A percentile compares a stretch with the other conserved stretches of the same genome.
These are phyloP conservation scores for Phytophthora sp. DNA, from an alignment of 352 stramenopile species.

Conservation along the genomic window DNA sequence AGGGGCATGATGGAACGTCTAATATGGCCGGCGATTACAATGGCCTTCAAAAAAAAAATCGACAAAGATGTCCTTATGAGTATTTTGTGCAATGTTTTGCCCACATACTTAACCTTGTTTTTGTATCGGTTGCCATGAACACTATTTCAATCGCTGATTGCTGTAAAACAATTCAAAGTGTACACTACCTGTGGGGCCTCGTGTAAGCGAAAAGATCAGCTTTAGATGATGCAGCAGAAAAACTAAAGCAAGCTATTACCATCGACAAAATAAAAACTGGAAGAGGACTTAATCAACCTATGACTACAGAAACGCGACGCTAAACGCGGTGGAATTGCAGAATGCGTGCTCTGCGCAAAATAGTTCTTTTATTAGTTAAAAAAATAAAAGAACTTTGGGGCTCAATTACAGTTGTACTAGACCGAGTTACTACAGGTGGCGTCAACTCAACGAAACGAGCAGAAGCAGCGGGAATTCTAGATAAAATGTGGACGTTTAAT, in stretches of 20 bases:
- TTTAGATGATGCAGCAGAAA: background rate
- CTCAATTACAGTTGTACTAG: background rate
- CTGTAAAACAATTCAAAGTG: background rate
- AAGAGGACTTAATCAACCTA: background rate
- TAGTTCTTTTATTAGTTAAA: background rate
- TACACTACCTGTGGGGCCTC: background rate
- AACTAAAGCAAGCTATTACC: background rate
- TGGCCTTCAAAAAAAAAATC: background rate
- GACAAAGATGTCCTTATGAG: background rate
- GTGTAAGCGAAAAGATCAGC: background rate
- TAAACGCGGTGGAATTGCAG: background rate
- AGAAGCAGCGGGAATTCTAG: background rate
- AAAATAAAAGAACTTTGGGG: background rate
- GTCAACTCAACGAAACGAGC: background rate
- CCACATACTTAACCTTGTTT: background rate
- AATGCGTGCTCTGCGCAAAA: background rate
- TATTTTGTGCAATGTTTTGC: background rate
- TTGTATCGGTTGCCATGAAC: background rate
- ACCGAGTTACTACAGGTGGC: background rate
- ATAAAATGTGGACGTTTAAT: slow-evolving; percentile 2
- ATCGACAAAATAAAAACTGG: background rate
- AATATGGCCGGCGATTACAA: background rate
- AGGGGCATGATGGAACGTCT: background rate
- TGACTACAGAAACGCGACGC: background rate
- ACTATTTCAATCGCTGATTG: background rate